Base-by-base conservation (phyloP, 2,329 filamentous ascomycete genomes). In the Colletotrichum gigasporum region DNA sequence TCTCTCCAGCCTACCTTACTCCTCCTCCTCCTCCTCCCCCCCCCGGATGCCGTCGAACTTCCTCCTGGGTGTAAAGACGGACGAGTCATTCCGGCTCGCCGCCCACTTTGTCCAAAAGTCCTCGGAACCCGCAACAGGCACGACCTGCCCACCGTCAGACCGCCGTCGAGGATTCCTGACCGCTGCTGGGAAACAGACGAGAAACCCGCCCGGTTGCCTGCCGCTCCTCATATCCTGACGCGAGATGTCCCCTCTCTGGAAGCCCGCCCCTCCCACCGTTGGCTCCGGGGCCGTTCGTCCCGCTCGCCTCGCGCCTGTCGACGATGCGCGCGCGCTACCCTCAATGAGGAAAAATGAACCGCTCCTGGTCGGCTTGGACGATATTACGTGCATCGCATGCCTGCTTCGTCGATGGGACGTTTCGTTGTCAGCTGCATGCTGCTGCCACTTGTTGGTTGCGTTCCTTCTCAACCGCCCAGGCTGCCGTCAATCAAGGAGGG, bases 311-410 rank as follows among this genome's bases (percentile, higher is more conserved):
- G 44, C 16, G 10, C 16, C 34, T 24, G 22, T 32, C 8, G 32
- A 56, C 16, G 28, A 51, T 48, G 53, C 44, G 22, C 24, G 32
- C 35, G 26, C 54, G 32, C 54, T 60, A 60, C 39, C 60, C 47
- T 32, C 60, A 47, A 48, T 58, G n/a, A 58, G 55, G 60, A 18
- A 41, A 59, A 37, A 24, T 44, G 16, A 22, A 16, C 54, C 60
- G 60, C 47, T 37, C 47, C 60, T 22, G 48, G 60, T 53, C 55
- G 14, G 20, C 5, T 30, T 16, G 39, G 60, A 47, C 20, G 53
- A 50, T 37, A 53, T 60, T 63, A 44, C 41, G 39, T 32, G 55
- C 60, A 53, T 63, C 47, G 12, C 39, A 42, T 39, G 22, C n/a
- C 41, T 56, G 41, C 30, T 35, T 16, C 7, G 8, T 8, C 8